Evolutionary conservation across 2,329 filamentous ascomycete species (phyloP), one percentile per base, ranked within the genome.

Genomic region (Cladosporium sp.): DNA sequence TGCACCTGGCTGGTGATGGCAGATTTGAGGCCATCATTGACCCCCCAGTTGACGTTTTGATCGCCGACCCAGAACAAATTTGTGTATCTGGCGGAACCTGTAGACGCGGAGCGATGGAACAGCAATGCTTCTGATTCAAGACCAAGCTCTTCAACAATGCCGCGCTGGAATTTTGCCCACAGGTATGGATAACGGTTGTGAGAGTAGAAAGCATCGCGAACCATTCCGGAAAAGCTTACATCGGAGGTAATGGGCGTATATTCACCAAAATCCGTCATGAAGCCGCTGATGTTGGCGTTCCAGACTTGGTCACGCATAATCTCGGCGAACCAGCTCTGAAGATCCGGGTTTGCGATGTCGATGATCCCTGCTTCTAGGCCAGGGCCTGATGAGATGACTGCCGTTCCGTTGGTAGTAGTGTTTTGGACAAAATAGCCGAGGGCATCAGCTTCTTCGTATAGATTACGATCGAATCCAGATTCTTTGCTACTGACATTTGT

Each of bases 61-160:
- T 69, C 67, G 32, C 67, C 67, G 3, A 62, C 65, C 67, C 67
- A 69, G 61, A 68, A 69, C 7, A 69, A 57, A 47, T 68, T 69
- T 56, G 64, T 66, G 53, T 68, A 56, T 11, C 59, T 57, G 43
- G 65, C 63, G 0, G 65, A 58, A 1, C 57, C 59, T 41, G 66
- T 61, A 7, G 64, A 58, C 1, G 65, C 64, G 2, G 64, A 67
- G 11, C 66, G 63, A 45, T 69, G 66, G 57, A 68, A 69, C 7
- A 65, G 55, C 32, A 69, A 56, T 0, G 62, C 60, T 42, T 68
- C 66, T 13, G 57, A 46, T 42, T 65, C 56, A 7, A 61, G 54
- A 6, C 57, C 55, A 5, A 64, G 57, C 9, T 59, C 58, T 38
- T 63, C 59, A 8, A 60, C 55, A 3, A 67, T 53, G 3, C 57